A percentile compares a stretch with the other conserved stretches of the same genome.
phyloP scores from a whole-genome alignment of 768 basidiomycete genomes.

The Gloeophyllum trabeum region DNA sequence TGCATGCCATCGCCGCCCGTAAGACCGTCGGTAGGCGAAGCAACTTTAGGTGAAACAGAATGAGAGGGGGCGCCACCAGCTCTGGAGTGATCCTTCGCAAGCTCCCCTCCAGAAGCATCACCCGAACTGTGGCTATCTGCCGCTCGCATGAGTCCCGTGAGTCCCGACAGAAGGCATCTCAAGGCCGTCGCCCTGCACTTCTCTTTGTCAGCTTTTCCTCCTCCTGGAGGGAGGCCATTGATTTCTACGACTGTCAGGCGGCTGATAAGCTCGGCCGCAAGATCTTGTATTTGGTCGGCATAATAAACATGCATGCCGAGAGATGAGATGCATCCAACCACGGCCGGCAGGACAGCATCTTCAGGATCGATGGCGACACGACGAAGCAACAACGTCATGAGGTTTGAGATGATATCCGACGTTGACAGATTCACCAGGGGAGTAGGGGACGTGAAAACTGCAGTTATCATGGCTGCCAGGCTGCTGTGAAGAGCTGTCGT shows the following conservation, averaged over 20 bases:
- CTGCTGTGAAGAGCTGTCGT: conserved; percentile 44
- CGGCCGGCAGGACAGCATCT: conserved; percentile 51
- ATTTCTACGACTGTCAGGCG: conserved; percentile 63
- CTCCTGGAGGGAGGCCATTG: conserved; percentile 35
- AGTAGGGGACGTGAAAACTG: conserved; percentile 72
- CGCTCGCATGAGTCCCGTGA: conserved; percentile 59
- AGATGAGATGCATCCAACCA: conserved; percentile 73
- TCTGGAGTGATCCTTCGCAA: conserved; percentile 11
- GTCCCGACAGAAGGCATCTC: conserved; percentile 54
- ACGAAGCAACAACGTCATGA: conserved; percentile 65
- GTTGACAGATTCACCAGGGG: conserved; percentile 87
- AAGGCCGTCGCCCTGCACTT: conserved; percentile 51
- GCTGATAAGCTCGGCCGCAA: conserved; percentile 72
- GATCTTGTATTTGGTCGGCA: conserved; percentile 90
- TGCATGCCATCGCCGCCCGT: conserved; percentile 11
- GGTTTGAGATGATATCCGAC: conserved; percentile 74
- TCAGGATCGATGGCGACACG: conserved; percentile 47
- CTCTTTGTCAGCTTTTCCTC: conserved; percentile 24
- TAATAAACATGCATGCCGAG: conserved; percentile 91
- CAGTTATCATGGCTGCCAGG: conserved; percentile 67
- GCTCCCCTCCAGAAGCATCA: conserved; percentile 13
- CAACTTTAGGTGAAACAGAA: conserved; percentile 2
- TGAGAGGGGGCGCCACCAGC: conserved; percentile 7
- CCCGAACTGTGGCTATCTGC: conserved; percentile 40
- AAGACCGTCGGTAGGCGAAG: conserved; percentile 4